Evolutionary conservation across 2,329 filamentous ascomycete genomes (phyloP).

Genomic region (Fusarium protoensiforme): DNA sequence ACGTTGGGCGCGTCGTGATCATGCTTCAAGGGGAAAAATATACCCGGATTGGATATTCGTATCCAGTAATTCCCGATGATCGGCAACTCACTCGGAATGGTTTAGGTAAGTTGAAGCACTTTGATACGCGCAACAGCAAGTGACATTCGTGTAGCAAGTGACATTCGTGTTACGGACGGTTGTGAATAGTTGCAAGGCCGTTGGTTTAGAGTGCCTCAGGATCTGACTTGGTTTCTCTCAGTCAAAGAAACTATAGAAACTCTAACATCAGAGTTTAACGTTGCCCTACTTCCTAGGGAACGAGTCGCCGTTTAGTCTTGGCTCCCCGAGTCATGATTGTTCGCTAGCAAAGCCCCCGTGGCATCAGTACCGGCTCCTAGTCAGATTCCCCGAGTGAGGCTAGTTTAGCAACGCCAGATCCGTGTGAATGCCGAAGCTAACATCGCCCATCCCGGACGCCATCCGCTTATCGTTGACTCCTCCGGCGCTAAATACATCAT

Average conservation of each 20-base stretch:
- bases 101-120: neutral
- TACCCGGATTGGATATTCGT: neutral
- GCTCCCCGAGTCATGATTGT: neutral
- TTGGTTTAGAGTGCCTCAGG: neutral
- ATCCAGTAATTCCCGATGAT: neutral
- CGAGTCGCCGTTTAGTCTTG: neutral
- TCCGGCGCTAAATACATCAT: neutral
- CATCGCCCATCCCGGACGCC: neutral
- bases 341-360: neutral
- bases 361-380: neutral
- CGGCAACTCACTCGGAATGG: neutral
- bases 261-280: neutral
- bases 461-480: neutral
- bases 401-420: neutral
- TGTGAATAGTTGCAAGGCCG: neutral
- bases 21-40: neutral
- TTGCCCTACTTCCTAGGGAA: neutral
- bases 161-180: neutral
- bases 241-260: neutral
- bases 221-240: neutral
- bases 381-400: neutral
- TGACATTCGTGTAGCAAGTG: neutral
- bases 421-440: neutral
- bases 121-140: neutral
- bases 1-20: neutral